These are phyloP conservation scores for Ustilago bromivora DNA, from an alignment of 1,284 basidiomycete genomes.

Conservation along the genomic window DNA sequence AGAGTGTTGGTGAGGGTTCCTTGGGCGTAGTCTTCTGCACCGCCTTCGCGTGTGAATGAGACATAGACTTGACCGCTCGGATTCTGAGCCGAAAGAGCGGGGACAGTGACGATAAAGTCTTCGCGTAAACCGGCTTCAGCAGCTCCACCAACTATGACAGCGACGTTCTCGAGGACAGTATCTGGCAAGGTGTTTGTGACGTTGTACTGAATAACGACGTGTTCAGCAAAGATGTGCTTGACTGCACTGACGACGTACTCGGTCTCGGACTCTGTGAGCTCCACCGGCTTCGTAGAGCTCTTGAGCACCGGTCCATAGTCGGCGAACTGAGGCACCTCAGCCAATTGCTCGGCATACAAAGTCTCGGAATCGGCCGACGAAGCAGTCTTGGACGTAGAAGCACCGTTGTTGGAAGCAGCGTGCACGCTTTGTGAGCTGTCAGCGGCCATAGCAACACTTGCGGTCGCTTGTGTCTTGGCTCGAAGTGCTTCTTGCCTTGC, in stretches of 20 bases:
- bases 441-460: constrained; percentile 65
- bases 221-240: constrained; percentile 96
- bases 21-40: constrained; percentile 80
- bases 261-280: constrained; percentile 95
- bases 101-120: constrained; percentile 92
- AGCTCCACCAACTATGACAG: constrained; percentile 85
- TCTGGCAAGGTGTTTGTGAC: constrained; percentile 99
- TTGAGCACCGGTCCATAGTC: constrained; percentile 88
- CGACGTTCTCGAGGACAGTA: constrained; percentile 90
- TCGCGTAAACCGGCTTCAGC: constrained; percentile 83
- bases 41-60: constrained; percentile 84
- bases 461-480: constrained; percentile 63
- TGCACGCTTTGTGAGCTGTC: constrained; percentile 55
- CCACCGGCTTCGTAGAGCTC: constrained; percentile 82
- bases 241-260: constrained; percentile 97
- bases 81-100: constrained; percentile 74
- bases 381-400: constrained; percentile 43
- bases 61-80: constrained; percentile 90
- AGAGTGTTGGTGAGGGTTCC: constrained; percentile 93
- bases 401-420: constrained; percentile 46
- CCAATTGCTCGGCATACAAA: constrained; percentile 85
- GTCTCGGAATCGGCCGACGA: constrained; percentile 66
- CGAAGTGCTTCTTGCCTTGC: constrained; percentile 60
- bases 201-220: constrained; percentile 92
- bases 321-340: constrained; percentile 86